Base-by-base conservation (phyloP, 495 filamentous ascomycete genomes). In the Aspergillus olivimuriae region DNA sequence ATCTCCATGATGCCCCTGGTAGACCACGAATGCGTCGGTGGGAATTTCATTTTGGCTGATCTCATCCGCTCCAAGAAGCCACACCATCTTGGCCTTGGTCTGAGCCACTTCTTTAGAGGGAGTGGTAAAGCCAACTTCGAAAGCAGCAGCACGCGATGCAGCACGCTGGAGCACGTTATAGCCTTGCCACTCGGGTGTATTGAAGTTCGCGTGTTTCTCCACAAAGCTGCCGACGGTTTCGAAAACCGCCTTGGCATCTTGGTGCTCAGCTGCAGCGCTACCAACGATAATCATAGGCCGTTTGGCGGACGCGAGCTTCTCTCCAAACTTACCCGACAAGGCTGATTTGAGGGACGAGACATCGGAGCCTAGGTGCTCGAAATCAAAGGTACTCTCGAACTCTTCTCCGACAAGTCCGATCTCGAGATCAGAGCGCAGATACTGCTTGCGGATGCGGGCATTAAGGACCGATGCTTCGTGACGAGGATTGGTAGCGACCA, bases 1-100 rank as follows among this genome's bases (percentile, higher is more conserved):
- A 70, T 98, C 92, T 61, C 92, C 92, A 59, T 98, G 92, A 65
- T 98, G 92, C 48, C 92, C 92, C 66, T 98, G 92, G 69, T 98
- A 98, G 60, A 98, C 74, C 47, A 98, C 83, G 67, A 96, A 97
- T 7, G 91, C 91, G 55, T 88, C 85, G 67, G 89, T 92, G 37
- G 92, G 92, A 43, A 97, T 82, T 47, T 94, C 87, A 22, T 74
- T 72, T 41, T 81, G 74, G 37, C 68, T 68, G 52, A 97, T 76
- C 68, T 98, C 94, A 62, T 97, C 92, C 18, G 92, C 92, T 30
- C 92, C 94, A 30, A 98, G 80, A 34, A 98, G 87, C 89, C 89
- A 98, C 62, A 98, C 66, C 57, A 98, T 86, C 74, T 96, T 98
- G 33, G 92, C 86, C 47, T 78, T 86, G 6, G 83, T 89, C 49